A percentile compares a stretch with the other conserved stretches of the same genome.
These are phyloP conservation scores for Begonia loranthoides DNA, from an alignment of 306 rosid species.

Conservation along the genomic window DNA sequence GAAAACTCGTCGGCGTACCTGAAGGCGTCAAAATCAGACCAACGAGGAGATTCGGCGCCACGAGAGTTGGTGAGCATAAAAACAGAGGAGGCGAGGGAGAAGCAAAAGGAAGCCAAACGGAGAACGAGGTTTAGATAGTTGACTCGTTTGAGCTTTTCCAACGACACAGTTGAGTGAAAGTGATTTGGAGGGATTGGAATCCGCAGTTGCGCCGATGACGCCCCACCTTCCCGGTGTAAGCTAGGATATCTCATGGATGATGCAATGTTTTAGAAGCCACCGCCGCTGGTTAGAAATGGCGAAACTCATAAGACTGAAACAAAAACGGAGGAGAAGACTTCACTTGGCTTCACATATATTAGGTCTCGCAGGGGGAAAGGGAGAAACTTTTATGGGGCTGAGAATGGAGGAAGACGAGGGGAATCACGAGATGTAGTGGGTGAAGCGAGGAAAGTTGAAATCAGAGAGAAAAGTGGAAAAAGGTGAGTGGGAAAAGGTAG, in stretches of 20 bases:
- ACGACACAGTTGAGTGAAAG: conserved; percentile 86
- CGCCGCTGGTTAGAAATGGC: neutral
- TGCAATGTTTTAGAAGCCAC: neutral
- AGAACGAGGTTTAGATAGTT: conserved; percentile 61
- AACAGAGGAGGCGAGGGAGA: conserved; percentile 58
- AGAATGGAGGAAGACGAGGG: too few relatives aligned
- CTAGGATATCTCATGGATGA: conserved; percentile 57
- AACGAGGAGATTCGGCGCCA: conserved; percentile 46
- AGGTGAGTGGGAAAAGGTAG: too few relatives aligned
- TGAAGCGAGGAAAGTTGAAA: too few relatives aligned
- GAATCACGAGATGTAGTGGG: too few relatives aligned
- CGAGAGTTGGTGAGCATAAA: conserved; percentile 83
- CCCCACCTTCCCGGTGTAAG: conserved; percentile 39
- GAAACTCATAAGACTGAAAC: conserved; percentile 8
- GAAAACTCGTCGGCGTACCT: conserved; percentile 25
- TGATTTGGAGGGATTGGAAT: conserved; percentile 12
- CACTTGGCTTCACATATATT: too few relatives aligned
- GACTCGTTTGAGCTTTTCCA: conserved; percentile 76
- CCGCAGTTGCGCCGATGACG: conserved; percentile 23
- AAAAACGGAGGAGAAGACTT: neutral
- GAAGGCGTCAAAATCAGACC: conserved; percentile 89
- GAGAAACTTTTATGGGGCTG: too few relatives aligned
- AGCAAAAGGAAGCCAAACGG: conserved; percentile 67
- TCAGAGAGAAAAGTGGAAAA: too few relatives aligned
- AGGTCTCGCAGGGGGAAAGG: too few relatives aligned